These are phyloP conservation scores for Rhinocladiella mackenziei DNA, from an alignment of 2,329 filamentous ascomycete species.

Conservation along the genomic window DNA sequence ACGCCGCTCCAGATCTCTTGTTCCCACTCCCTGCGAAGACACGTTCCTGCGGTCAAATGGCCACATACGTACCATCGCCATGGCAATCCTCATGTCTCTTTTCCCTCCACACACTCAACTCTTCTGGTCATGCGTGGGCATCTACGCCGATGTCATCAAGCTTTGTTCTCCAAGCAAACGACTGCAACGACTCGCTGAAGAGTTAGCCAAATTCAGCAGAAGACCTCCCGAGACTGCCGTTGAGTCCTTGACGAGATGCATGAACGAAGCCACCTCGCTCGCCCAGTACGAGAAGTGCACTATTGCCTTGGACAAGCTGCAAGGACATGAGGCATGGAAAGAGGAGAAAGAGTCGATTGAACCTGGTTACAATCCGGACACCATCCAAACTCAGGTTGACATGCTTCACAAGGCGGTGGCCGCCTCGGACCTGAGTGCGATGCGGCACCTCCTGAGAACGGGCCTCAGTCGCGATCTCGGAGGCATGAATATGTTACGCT, in stretches of 20 bases:
- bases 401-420: constrained; percentile 71
- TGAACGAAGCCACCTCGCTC: constrained; percentile 59
- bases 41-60: constrained; percentile 58
- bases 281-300: constrained; percentile 73
- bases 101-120: constrained; percentile 12
- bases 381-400: constrained; percentile 66
- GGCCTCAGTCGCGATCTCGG: constrained; percentile 75
- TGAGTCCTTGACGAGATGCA: constrained; percentile 12
- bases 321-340: constrained; percentile 82
- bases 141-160: constrained; percentile 24
- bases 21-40: constrained; percentile 45
- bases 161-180: constrained; percentile 22
- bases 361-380: constrained; percentile 65
- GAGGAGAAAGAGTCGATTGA: constrained; percentile 52
- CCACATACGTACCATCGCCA: constrained; percentile 54
- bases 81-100: constrained; percentile 64
- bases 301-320: constrained; percentile 69
- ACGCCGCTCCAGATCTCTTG: constrained; percentile 2
- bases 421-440: constrained; percentile 66
- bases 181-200: constrained; percentile 18
- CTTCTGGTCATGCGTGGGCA: constrained; percentile 23
- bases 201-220: constrained; percentile 23
- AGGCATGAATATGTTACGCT: constrained; percentile 74
- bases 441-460: constrained; percentile 78
- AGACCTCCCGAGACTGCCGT: constrained; percentile 16